Conservation (phyloP, 331 rosid species). For the Cydonia oblonga region DNA sequence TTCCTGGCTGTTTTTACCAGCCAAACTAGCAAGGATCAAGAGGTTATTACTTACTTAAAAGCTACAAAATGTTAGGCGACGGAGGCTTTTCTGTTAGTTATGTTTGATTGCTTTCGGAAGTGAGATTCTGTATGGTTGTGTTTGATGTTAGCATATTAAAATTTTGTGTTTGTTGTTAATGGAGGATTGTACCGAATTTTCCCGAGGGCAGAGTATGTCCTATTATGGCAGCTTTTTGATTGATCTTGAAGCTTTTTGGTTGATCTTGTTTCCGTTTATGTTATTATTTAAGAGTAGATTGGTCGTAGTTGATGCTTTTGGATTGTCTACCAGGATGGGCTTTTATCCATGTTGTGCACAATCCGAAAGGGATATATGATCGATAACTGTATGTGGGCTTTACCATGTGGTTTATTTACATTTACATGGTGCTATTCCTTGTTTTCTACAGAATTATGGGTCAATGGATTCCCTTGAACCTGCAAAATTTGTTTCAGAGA, state of each 20-base stretch:
- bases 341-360: background rate
- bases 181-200: background rate
- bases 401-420: background rate
- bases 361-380: background rate
- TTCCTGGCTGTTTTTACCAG: background rate
- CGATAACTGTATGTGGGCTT: background rate
- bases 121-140: background rate
- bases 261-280: background rate
- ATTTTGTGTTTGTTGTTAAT: background rate
- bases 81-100: background rate
- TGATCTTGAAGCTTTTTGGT: background rate
- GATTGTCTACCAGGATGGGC: background rate
- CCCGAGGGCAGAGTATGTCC: background rate
- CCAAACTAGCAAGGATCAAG: background rate
- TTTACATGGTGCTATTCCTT: conserved; percentile 4
- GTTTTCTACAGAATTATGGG: conserved; percentile 44
- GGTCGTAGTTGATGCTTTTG: background rate
- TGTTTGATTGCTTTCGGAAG: background rate
- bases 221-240: background rate
- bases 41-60: background rate
- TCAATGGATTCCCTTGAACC: conserved; percentile 67
- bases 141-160: background rate
- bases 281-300: background rate
- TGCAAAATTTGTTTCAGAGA: conserved; percentile 39
- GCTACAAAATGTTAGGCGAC: too few relatives aligned